Evolutionary conservation across 176 grass and related monocot species (phyloP).

Genomic region (Oryza nivara): DNA sequence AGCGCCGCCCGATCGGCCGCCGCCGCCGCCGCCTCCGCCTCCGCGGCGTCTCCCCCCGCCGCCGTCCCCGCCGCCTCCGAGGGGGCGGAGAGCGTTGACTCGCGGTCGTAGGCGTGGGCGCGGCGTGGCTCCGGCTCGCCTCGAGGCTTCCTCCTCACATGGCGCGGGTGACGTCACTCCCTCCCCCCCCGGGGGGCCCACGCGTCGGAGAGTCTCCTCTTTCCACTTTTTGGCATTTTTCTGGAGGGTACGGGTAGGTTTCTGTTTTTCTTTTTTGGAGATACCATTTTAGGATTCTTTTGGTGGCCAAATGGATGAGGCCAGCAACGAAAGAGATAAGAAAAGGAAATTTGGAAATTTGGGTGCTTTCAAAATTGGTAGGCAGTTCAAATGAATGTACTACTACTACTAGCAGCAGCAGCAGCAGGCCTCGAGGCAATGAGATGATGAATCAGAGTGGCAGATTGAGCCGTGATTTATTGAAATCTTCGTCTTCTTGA

Average conservation of each 20-base stretch:
- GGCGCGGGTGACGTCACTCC: background rate
- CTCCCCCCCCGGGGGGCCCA: background rate
- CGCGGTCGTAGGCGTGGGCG: constrained; percentile 21
- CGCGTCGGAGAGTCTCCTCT: constrained; percentile 29
- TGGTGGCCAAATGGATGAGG: constrained; percentile 44
- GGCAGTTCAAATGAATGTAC: constrained; percentile 29
- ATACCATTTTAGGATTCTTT: constrained; percentile 60
- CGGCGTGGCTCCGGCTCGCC: background rate
- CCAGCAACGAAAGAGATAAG: constrained; percentile 21
- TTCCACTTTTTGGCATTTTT: constrained; percentile 28
- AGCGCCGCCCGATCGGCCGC: constrained; percentile 62
- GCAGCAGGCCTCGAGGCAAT: background rate
- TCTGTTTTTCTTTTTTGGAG: constrained; percentile 29
- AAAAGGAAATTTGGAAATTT: background rate
- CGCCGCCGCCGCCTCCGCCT: constrained; percentile 45
- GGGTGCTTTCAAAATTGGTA: background rate
- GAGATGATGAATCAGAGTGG: background rate
- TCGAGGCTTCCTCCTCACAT: constrained; percentile 22
- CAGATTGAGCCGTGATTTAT: constrained; percentile 31
- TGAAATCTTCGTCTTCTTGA: background rate
- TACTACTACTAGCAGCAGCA: background rate
- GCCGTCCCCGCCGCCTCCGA: constrained; percentile 53
- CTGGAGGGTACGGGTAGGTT: constrained; percentile 15
- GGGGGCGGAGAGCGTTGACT: constrained; percentile 46
- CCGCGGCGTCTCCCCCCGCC: constrained; percentile 45